Conservation (phyloP, 176 grass and related monocot species). For the Canna indica region DNA sequence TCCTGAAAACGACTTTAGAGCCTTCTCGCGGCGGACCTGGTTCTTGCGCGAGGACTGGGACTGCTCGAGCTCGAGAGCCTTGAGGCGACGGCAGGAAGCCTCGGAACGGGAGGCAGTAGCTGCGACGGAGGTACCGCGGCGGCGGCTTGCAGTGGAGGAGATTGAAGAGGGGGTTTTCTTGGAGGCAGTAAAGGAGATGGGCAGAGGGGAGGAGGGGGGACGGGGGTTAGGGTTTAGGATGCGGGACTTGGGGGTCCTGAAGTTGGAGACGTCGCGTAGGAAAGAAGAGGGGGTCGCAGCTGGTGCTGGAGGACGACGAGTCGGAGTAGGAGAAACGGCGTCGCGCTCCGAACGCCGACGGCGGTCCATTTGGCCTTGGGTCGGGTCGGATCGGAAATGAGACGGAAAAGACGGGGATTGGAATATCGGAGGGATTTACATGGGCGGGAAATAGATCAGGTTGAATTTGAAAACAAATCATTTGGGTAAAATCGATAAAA, state of each 20-base stretch:
- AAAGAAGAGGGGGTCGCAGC: conserved; percentile 8
- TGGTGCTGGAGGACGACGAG: background rate
- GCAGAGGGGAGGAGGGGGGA: conserved; percentile 14
- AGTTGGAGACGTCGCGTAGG: conserved; percentile 49
- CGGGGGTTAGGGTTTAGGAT: conserved; percentile 19
- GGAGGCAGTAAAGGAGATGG: conserved; percentile 34
- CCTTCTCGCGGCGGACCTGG: conserved; percentile 31
- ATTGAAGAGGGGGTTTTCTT: conserved; percentile 19
- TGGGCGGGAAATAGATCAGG: background rate
- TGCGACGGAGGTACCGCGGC: background rate
- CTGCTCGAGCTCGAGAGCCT: conserved; percentile 39
- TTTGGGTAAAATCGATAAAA: background rate
- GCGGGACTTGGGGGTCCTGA: conserved; percentile 26
- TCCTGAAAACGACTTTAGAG: conserved; percentile 27
- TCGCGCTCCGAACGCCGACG: conserved; percentile 30
- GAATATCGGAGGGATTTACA: conserved; percentile 8
- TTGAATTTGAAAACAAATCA: conserved; percentile 11
- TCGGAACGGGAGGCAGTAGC: background rate
- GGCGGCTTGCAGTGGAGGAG: conserved; percentile 3
- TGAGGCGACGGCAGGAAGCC: conserved; percentile 29
- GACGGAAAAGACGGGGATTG: background rate
- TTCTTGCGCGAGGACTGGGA: conserved; percentile 40
- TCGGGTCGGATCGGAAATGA: background rate
- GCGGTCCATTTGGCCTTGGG: conserved; percentile 7
- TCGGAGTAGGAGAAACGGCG: background rate